These are phyloP conservation scores for Ophiostoma ips DNA, from an alignment of 2,329 filamentous ascomycete species.

Conservation along the genomic window DNA sequence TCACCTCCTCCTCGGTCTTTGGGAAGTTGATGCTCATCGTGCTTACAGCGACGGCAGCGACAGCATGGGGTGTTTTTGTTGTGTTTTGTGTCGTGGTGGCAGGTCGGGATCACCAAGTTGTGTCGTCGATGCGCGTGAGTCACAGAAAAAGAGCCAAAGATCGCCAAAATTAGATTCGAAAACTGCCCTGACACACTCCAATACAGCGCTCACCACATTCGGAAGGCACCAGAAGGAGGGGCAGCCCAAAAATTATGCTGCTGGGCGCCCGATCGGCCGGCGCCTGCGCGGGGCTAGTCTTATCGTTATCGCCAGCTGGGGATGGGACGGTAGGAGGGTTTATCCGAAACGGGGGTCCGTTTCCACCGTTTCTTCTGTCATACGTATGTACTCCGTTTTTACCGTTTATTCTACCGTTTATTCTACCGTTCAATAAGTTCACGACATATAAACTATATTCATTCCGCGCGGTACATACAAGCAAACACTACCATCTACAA, in stretches of 20 bases:
- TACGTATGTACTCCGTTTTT: too few species aligned
- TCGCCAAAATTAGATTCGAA: neutral
- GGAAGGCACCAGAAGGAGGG: constrained; percentile 3
- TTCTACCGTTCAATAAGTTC: too few species aligned
- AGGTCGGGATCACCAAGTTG: neutral
- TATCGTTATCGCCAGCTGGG: neutral
- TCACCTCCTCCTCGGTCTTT: constrained; percentile 73
- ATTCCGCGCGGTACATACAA: too few species aligned
- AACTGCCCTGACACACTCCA: neutral
- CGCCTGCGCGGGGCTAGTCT: neutral
- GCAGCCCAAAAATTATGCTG: constrained; percentile 4
- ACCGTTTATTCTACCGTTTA: too few species aligned
- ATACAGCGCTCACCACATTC: neutral
- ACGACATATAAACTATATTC: too few species aligned
- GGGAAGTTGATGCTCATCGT: constrained; percentile 77
- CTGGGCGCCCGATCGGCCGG: neutral
- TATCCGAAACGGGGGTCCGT: too few species aligned
- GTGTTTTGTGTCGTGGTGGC: neutral
- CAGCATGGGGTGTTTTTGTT: neutral
- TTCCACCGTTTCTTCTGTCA: too few species aligned
- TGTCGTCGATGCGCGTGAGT: constrained; percentile 6
- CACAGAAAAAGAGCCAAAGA: neutral
- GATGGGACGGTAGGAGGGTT: neutral
- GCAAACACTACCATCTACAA: too few species aligned
- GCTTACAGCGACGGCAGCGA: neutral